Conservation (phyloP, 495 filamentous ascomycete genomes). For the Neurospora sublineolata region DNA sequence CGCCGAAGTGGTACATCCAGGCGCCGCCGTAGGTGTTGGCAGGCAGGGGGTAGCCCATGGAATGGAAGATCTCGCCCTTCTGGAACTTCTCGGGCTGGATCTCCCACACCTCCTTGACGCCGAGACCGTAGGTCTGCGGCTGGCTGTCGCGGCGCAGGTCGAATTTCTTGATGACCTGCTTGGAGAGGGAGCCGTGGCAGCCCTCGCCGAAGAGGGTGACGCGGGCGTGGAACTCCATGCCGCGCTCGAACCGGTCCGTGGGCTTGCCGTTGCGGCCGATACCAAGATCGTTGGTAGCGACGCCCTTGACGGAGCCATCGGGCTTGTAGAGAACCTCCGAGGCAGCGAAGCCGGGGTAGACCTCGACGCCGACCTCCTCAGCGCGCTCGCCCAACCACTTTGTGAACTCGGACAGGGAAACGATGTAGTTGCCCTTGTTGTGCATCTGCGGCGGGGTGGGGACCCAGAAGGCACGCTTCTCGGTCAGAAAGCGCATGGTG, state of each 20-base stretch:
- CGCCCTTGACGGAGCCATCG: constrained; percentile 84
- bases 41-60: constrained; percentile 87
- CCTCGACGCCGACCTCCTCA: constrained; percentile 95
- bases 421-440: constrained; percentile 95
- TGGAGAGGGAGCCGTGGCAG: constrained; percentile 91
- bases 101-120: constrained; percentile 97
- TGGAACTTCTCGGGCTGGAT: constrained; percentile 85
- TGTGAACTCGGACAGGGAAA: constrained; percentile 84
- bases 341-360: constrained; percentile 93
- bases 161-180: constrained; percentile 91
- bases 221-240: constrained; percentile 96
- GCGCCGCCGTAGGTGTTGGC: constrained; percentile 87
- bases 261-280: constrained; percentile 69
- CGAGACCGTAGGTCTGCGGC: constrained; percentile 88
- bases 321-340: constrained; percentile 78
- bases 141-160: constrained; percentile 82
- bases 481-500: constrained; percentile 91
- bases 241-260: constrained; percentile 85
- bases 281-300: constrained; percentile 92
- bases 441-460: constrained; percentile 94
- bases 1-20: constrained; percentile 98
- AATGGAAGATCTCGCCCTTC: constrained; percentile 75
- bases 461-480: constrained; percentile 62
- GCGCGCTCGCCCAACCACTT: constrained; percentile 94
- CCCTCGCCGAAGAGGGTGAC: constrained; percentile 92